Evolutionary conservation across 768 basidiomycete genomes (phyloP).

Genomic region (Lactarius pseudohatsudake): DNA sequence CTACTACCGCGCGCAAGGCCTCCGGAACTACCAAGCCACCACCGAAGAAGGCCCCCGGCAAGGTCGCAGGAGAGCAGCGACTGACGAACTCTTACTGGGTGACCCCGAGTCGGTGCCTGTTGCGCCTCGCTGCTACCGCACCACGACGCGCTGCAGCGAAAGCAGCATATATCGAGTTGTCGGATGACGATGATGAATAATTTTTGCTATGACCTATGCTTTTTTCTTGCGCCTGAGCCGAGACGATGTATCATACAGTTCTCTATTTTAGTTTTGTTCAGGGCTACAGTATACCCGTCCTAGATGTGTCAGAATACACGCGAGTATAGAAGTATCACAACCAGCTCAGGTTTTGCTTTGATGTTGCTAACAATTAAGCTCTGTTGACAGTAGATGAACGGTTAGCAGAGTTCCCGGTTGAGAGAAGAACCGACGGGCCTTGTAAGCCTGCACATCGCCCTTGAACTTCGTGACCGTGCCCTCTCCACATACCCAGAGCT

Average conservation of each 20-base stretch:
- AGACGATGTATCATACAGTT: slow-evolving; percentile 3
- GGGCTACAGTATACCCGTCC: slow-evolving; percentile 6
- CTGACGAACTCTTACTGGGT: slow-evolving; percentile 44
- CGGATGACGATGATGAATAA: slow-evolving; percentile 46
- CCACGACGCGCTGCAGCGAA: slow-evolving; percentile 51
- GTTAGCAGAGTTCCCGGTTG: not conserved
- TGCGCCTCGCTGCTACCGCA: slow-evolving; percentile 42
- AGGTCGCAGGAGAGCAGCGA: slow-evolving; percentile 41
- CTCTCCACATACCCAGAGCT: slow-evolving; percentile 95
- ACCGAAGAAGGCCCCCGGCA: slow-evolving; percentile 27
- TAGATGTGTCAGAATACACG: slow-evolving; percentile 11
- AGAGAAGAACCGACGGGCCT: slow-evolving; percentile 48
- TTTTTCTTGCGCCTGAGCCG: slow-evolving; percentile 43
- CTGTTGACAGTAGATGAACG: slow-evolving; percentile 1
- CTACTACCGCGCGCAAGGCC: slow-evolving; percentile 44
- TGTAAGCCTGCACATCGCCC: slow-evolving; percentile 91
- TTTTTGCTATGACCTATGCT: not conserved
- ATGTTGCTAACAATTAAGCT: slow-evolving; percentile 36
- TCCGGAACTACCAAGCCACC: slow-evolving; percentile 54
- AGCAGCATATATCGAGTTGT: slow-evolving; percentile 42
- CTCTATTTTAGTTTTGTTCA: not conserved
- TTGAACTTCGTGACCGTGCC: slow-evolving; percentile 78
- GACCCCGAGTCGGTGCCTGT: slow-evolving; percentile 41
- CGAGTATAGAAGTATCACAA: slow-evolving; percentile 3
- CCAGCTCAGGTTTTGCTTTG: slow-evolving; percentile 35